Conservation (phyloP, 108 stramenopile genomes). For the Cylindrotheca closterium region DNA sequence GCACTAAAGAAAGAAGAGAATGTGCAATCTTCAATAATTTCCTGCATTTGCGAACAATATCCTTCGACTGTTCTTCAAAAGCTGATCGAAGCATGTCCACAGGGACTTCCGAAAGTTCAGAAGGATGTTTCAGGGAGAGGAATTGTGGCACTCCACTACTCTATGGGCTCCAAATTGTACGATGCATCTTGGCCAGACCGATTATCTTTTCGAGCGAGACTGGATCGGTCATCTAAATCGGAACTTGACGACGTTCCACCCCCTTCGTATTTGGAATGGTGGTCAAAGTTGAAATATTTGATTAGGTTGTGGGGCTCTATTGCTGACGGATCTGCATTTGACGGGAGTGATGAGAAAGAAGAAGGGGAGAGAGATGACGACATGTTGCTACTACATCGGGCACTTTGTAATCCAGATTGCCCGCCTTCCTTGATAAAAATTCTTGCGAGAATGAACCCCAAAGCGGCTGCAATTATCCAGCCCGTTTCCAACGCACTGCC, state of each 20-base stretch:
- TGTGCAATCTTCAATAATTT: conserved; percentile 14
- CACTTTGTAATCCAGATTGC: conserved; percentile 32
- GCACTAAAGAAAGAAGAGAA: conserved; percentile 17
- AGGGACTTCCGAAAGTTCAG: conserved; percentile 16
- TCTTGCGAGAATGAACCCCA: conserved; percentile 19
- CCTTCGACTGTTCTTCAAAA: conserved; percentile 13
- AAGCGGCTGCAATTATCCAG: conserved; percentile 11
- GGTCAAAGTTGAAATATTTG: conserved; percentile 32
- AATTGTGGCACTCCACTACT: conserved; percentile 30
- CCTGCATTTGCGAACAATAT: conserved; percentile 30
- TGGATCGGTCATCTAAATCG: conserved; percentile 13
- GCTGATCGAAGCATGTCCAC: conserved; percentile 12
- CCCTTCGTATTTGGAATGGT: conserved; percentile 25
- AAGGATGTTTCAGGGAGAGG: conserved; percentile 29
- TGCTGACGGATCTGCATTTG: neutral
- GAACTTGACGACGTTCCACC: conserved; percentile 13
- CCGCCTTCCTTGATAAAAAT: conserved; percentile 33
- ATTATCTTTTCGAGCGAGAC: conserved; percentile 24
- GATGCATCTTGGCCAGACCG: neutral
- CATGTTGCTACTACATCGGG: conserved; percentile 23
- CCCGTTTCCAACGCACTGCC: conserved; percentile 28
- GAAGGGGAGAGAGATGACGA: conserved; percentile 15
- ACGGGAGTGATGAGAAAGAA: conserved; percentile 1
- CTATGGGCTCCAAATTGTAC: conserved; percentile 26
- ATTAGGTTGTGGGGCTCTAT: conserved; percentile 30